Evolutionary conservation across 768 basidiomycete species (phyloP), one percentile per base, ranked within the genome.

Genomic region (Mrakia gelida): DNA sequence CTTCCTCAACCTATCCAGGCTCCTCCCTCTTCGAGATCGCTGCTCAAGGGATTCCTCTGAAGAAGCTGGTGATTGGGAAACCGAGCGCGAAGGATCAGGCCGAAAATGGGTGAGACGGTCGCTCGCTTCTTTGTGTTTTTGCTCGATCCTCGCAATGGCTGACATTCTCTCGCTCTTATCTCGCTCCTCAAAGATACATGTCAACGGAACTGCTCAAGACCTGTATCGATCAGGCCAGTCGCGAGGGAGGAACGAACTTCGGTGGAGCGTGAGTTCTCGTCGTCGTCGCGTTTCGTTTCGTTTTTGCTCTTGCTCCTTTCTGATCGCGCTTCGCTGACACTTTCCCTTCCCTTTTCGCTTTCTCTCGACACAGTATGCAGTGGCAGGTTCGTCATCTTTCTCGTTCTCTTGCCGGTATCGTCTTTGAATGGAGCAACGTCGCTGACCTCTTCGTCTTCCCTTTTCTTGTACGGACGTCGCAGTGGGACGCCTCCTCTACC

Each of bases 1-100:
- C 59, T n/a, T 63, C 59, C n/a, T 63, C 59, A 15, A 45, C 30
- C 15, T 73, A 56, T 10, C 62, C 65, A 21, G 75, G 75, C 16
- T 43, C 63, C 11, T 63, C 59, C 41, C n/a, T 75, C 38, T 41
- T 41, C 11, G 75, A 75, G 61, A 63, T 75, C 38, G 49, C 49
- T 16, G 49, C 43, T 38, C 38, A 63, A 28, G 75, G 34, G 11
- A 67, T 65, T 16, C 59, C 59, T 1, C 26, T 68, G 10, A 28
- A 41, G 62, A 75, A 65, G 41, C 38, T 75, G 26, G 43, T 65
- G 13, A 65, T 75, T 8, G 75, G 75, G 23, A 75, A 75, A 52
- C 75, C 75, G 5, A 52, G 62, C 26, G 45, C 61, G 28, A 16
- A n/a, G 9, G 61, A n/a, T 15, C 62, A 75, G n/a, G 75, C 75